phyloP scores from a whole-genome alignment of 139 green algal genomes.

The Diplosphaera chodatii region DNA sequence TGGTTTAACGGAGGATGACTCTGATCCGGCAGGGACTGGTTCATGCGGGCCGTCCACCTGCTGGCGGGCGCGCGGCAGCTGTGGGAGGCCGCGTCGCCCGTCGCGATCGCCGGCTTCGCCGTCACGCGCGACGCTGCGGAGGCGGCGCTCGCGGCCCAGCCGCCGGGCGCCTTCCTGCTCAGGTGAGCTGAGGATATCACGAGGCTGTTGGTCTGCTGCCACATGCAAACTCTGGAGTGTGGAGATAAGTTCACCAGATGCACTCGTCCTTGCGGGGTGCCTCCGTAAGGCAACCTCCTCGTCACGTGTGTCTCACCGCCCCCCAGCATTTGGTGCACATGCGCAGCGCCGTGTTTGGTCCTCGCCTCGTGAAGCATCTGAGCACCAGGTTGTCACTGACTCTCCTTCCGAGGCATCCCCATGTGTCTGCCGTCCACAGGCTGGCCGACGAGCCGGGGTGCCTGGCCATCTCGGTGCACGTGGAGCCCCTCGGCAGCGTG shows the following conservation, averaged over 20 bases:
- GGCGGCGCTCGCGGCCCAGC: constrained; percentile 1
- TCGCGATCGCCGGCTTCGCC: constrained; percentile 15
- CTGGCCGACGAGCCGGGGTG: neutral
- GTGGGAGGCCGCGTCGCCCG: constrained; percentile 5
- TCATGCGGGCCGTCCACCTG: too few relatives aligned
- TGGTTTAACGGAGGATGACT: too few relatives aligned
- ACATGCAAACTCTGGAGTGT: neutral
- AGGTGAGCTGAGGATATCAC: too few relatives aligned
- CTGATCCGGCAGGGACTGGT: too few relatives aligned
- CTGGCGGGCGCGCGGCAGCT: neutral
- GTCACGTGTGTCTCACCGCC: too few relatives aligned
- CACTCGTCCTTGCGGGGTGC: neutral
- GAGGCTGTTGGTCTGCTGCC: constrained; percentile 14
- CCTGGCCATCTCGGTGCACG: neutral
- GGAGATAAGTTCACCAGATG: neutral
- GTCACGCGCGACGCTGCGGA: constrained; percentile 9
- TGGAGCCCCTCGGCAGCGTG: neutral
- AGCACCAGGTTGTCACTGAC: neutral
- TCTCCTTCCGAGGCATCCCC: neutral
- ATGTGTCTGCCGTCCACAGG: neutral
- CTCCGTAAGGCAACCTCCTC: too few relatives aligned
- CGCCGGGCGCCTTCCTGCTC: constrained; percentile 19
- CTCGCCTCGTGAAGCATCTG: neutral
- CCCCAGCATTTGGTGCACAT: too few relatives aligned
- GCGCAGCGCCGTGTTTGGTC: too few relatives aligned